Base-by-base conservation (phyloP, 805 yeast genomes). In the Pichia deserticola region DNA sequence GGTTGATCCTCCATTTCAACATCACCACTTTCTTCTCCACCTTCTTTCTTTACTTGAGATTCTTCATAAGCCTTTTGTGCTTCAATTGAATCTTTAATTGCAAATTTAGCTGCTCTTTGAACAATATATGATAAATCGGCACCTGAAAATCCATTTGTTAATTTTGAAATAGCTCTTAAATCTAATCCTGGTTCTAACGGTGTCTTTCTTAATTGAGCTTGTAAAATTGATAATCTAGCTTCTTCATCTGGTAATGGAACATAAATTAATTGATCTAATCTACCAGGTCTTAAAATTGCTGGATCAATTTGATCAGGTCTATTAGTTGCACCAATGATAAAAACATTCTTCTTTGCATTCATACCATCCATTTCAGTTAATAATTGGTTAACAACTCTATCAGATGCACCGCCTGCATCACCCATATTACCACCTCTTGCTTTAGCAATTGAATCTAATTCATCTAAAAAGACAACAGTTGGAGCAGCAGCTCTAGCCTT, bases 401-500 rank as follows among this genome's bases (percentile, higher is more conserved):
- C 97, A 48, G 93, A 82, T 29, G 97, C 97, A 53, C 97, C 98
- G 58, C 97, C 96, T 25, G 96, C 95, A 69, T 90, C 97, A 59
- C 96, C 96, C 51, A 73, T 69, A 38, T 86, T 81, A 39, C 88
- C 95, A 69, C 97, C 97, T 76, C 98, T 86, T 30, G 97, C 87
- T 73, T 90, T 90, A 51, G 97, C 97, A 72, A 90, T 90, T 41
- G 97, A 90, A 73, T 90, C 98, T 72, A 90, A 81, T 77, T 93
- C 99, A 76, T 93, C 99, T 62, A 93, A 81, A 75, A 93, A 93
- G 39, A 93, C 98, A 55, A 93, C 99, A 40, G 98, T 92, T 62
- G 99, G 99, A 9, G 99, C 99, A 53, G 99, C 98, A 50, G 98
- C 98, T 70, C 98, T 84, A 25, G 98, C 98, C 71, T 92, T 92